Base-by-base conservation (phyloP, 2,329 filamentous ascomycete species). In the Fusarium cicatricum region DNA sequence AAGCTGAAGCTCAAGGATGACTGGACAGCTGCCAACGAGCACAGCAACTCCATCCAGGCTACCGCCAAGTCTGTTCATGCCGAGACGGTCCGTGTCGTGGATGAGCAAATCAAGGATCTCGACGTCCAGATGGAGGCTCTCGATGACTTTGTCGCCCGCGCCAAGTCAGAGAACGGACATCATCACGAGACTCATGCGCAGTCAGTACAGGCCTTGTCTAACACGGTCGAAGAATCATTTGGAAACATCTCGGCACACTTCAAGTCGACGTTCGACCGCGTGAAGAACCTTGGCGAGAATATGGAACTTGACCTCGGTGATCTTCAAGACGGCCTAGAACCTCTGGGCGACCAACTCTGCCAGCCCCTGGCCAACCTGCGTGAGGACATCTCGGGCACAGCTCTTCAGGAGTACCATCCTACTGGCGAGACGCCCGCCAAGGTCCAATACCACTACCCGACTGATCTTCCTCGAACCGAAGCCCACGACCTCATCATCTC, bases 371-470 rank as follows among this genome's bases (percentile, higher is more conserved):
- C 81, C 21, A 82, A 87, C 40, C 85, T 99, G 21, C 86, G 91
- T 8, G 81, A 86, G 15, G 83, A 86, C n/a, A 85, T 97, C 40
- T 77, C 82, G 14, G 77, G 75, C 40, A 86, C 88, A 2, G 75
- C 80, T 5, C 80, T 98, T 46, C 82, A 87, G 47, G 92, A 97
- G 71, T 98, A 98, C 73, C 80, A 85, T 32, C 85, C 90, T 0
- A 98, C 95, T 0, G 94, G 95, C 45, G 82, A 89, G 40, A 98
- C 95, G 1, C 95, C 95, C 0, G 86, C 90, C 70, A 95, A 93
- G 76, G 79, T 82, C 26, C 81, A 86, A 46, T 99, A 98, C 74
- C 81, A 85, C n/a, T 97, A 91, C 69, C 90, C 92, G 0, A 90
- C 85, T 2, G 80, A 83, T 2, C 81, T 99, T 2, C 95, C 95